A percentile compares a stretch with the other conserved stretches of the same genome.
These are phyloP conservation scores for Naganishia randhawae DNA, from an alignment of 768 basidiomycete species.

Conservation along the genomic window DNA sequence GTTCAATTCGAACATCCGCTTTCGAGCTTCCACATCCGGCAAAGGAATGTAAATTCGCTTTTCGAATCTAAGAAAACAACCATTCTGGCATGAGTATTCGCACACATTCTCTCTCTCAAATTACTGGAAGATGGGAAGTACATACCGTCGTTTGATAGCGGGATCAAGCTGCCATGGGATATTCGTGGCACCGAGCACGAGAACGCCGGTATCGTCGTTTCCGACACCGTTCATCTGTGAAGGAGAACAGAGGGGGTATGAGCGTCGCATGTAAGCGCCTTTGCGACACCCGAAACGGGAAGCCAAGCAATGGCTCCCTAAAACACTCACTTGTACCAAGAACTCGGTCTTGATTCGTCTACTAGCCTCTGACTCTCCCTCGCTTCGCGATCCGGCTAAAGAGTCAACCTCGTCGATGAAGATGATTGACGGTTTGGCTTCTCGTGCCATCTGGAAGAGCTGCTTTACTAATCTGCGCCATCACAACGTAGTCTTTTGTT, in stretches of 20 bases:
- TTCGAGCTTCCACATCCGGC: constrained; percentile 84
- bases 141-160: constrained; percentile 83
- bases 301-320: constrained; percentile 15
- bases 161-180: constrained; percentile 98
- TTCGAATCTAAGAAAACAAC: constrained; percentile 65
- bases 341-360: constrained; percentile 94
- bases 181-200: constrained; percentile 95
- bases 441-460: constrained; percentile 90
- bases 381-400: constrained; percentile 85
- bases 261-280: no score
- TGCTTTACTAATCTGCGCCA: constrained; percentile 78
- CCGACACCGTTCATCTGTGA: constrained; percentile 99
- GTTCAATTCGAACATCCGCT: constrained; percentile 95
- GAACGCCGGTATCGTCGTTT: constrained; percentile 91
- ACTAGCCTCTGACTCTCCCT: constrained; percentile 97
- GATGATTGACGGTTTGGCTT: constrained; percentile 94
- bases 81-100: background rate
- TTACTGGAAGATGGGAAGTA: background rate
- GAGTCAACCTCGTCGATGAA: constrained; percentile 99
- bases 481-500: no score
- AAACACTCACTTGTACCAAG: constrained; percentile 36
- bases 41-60: constrained; percentile 98
- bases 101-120: background rate
- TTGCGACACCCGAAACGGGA: constrained; percentile 23
- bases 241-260: constrained; percentile 53